Percentiles rank a stretch among this genome's conserved stretches.
phyloP scores from a whole-genome alignment of 2,329 filamentous ascomycete genomes.

The Colletotrichum spaethianum region DNA sequence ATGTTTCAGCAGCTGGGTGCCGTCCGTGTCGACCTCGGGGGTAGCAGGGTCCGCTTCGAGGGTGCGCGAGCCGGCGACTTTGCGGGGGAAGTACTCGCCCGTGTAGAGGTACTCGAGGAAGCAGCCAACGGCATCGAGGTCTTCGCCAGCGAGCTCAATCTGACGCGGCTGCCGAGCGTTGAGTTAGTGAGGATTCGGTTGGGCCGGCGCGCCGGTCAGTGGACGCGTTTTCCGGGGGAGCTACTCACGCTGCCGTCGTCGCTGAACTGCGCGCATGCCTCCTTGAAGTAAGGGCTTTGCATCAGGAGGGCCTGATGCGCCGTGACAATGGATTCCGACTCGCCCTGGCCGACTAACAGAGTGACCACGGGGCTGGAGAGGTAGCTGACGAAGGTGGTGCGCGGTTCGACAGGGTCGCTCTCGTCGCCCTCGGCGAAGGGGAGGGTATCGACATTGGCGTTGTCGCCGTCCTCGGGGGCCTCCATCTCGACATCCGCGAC shows the following conservation, averaged over 20 bases:
- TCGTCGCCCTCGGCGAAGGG: constrained; percentile 56
- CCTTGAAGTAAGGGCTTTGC: constrained; percentile 81
- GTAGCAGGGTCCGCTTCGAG: constrained; percentile 79
- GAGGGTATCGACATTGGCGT: constrained; percentile 51
- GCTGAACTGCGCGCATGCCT: constrained; percentile 73
- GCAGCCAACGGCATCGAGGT: constrained; percentile 81
- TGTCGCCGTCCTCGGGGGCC: constrained; percentile 47
- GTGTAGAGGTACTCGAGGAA: constrained; percentile 90
- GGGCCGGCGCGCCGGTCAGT: neutral
- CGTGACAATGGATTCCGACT: constrained; percentile 74
- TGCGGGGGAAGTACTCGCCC: constrained; percentile 86
- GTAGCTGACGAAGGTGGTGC: constrained; percentile 68
- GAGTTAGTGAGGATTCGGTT: neutral
- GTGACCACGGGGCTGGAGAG: constrained; percentile 79
- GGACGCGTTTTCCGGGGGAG: neutral
- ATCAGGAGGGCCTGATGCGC: constrained; percentile 85
- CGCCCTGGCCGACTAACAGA: constrained; percentile 74
- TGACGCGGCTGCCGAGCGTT: constrained; percentile 65
- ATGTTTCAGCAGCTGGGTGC: constrained; percentile 87
- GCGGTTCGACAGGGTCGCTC: constrained; percentile 51
- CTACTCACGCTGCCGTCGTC: constrained; percentile 72
- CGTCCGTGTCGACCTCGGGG: constrained; percentile 80
- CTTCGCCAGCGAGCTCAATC: constrained; percentile 77
- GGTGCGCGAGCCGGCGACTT: constrained; percentile 72
- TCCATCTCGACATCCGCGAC: constrained; percentile 59